A percentile compares a stretch with the other conserved stretches of the same genome.
phyloP scores from a whole-genome alignment of 108 stramenopile species.

The Nitzschia inconspicua region DNA sequence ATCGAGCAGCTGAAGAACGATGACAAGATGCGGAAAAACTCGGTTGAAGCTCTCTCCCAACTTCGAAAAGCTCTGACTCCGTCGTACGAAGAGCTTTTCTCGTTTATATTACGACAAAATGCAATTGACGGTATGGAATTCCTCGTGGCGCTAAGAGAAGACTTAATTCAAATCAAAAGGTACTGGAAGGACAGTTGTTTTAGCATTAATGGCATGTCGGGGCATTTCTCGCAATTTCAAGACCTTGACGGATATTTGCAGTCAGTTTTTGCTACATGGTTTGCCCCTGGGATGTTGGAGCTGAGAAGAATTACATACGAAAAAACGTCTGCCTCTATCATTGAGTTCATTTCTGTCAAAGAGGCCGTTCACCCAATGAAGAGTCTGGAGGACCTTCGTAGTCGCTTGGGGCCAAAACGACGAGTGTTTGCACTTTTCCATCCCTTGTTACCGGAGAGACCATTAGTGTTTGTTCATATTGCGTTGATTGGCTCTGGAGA shows the following conservation, averaged over 20 bases:
- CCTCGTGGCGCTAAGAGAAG: slow-evolving; percentile 53
- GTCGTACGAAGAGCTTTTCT: slow-evolving; percentile 47
- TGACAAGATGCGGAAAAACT: neutral
- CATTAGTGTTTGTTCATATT: slow-evolving; percentile 90
- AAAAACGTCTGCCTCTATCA: slow-evolving; percentile 72
- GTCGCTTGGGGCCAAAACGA: slow-evolving; percentile 59
- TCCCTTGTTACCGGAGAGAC: slow-evolving; percentile 77
- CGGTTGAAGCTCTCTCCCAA: neutral
- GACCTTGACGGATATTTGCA: slow-evolving; percentile 37
- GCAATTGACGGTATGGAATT: slow-evolving; percentile 53
- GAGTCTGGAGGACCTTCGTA: slow-evolving; percentile 80
- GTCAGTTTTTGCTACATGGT: slow-evolving; percentile 35
- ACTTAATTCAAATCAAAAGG: slow-evolving; percentile 28
- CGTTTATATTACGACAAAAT: slow-evolving; percentile 50
- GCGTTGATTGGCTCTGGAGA: slow-evolving; percentile 40
- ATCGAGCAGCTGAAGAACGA: slow-evolving; percentile 1
- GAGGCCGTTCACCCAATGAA: slow-evolving; percentile 91
- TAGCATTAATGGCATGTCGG: neutral
- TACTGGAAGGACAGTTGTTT: neutral
- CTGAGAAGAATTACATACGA: slow-evolving; percentile 84
- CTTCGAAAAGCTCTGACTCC: slow-evolving; percentile 28
- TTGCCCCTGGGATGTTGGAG: slow-evolving; percentile 33
- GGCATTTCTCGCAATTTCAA: slow-evolving; percentile 7
- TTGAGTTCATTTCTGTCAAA: slow-evolving; percentile 86
- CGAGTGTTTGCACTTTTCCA: slow-evolving; percentile 93